phyloP scores from a whole-genome alignment of 2,329 filamentous ascomycete species.

The Diaporthe velutina region DNA sequence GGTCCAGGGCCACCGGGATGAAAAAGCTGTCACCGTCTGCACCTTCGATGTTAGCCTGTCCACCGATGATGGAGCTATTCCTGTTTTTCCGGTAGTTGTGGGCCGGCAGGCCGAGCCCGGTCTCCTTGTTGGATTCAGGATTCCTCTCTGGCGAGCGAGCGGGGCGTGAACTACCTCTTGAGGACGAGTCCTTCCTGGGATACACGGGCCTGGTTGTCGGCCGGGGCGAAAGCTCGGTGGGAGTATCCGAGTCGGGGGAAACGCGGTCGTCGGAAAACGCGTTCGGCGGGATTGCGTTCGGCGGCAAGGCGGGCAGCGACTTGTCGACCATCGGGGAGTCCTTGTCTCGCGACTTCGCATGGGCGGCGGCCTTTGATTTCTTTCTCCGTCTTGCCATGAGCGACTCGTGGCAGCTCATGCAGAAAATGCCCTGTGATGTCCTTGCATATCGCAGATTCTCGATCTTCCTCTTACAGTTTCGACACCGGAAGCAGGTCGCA shows the following conservation, averaged over 20 bases:
- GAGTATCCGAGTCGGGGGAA: constrained; percentile 74
- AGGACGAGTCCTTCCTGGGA: constrained; percentile 66
- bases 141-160: constrained; percentile 68
- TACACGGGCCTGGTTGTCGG: constrained; percentile 64
- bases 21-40: constrained; percentile 77
- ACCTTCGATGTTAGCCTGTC: constrained; percentile 51
- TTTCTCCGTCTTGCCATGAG: constrained; percentile 94
- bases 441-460: constrained; percentile 98
- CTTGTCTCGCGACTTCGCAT: constrained; percentile 73
- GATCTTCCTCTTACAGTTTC: constrained; percentile 99
- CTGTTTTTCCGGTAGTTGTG: constrained; percentile 84
- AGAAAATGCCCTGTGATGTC: constrained; percentile 98
- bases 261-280: constrained; percentile 72
- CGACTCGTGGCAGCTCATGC: constrained; percentile 98
- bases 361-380: constrained; percentile 78
- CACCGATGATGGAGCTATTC: constrained; percentile 74
- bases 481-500: constrained; percentile 94
- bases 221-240: constrained; percentile 77
- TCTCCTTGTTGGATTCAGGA: constrained; percentile 59
- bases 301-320: constrained; percentile 90
- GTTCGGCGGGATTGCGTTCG: constrained; percentile 75
- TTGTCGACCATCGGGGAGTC: constrained; percentile 85
- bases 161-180: constrained; percentile 65
- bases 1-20: constrained; percentile 82
- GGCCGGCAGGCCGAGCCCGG: constrained; percentile 78